These are phyloP conservation scores for Avena sativa DNA, from an alignment of 176 grass and related monocot genomes.

Conservation along the genomic window DNA sequence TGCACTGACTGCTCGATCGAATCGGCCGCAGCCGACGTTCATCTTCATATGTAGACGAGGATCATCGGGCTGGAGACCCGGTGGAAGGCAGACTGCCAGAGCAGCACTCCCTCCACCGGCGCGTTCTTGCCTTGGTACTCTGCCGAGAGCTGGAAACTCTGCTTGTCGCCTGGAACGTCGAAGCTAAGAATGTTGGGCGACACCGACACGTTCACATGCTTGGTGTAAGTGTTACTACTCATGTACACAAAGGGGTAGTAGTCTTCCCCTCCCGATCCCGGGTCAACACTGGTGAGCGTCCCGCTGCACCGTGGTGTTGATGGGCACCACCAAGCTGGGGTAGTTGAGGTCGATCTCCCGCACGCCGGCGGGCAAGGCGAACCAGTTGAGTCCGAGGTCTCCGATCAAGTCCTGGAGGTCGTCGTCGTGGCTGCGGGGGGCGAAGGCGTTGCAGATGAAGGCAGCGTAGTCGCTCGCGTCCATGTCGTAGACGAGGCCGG, in stretches of 20 bases:
- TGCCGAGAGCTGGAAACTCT: background rate
- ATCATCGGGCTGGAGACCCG: background rate
- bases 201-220: background rate
- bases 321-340: background rate
- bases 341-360: background rate
- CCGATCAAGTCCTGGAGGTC: background rate
- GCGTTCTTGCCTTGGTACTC: conserved; percentile 1
- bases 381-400: background rate
- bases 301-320: background rate
- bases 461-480: background rate
- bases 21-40: background rate
- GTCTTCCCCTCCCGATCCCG: background rate
- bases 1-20: background rate
- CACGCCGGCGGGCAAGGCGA: background rate
- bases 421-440: background rate
- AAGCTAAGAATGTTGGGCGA: background rate
- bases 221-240: background rate
- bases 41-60: background rate
- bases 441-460: background rate
- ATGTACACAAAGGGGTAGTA: background rate
- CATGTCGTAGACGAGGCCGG: background rate
- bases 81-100: background rate
- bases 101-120: background rate
- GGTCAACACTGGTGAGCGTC: background rate
- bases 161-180: background rate